Evolutionary conservation across 2,329 filamentous ascomycete species (phyloP).

Genomic region (Fusarium marasasianum): DNA sequence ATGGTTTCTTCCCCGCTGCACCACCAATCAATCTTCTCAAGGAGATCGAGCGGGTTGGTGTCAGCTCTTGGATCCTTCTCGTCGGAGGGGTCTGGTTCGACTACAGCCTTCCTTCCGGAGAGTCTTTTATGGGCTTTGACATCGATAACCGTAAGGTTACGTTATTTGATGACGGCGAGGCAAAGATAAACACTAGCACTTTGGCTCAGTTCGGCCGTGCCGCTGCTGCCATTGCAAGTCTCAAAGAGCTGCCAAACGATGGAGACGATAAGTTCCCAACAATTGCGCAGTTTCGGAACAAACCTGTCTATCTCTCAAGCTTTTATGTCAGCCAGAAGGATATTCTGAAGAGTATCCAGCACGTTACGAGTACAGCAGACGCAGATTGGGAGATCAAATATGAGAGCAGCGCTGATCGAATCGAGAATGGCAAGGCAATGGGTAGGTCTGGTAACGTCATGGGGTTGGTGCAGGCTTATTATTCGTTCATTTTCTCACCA

Average conservation of each 20-base stretch:
- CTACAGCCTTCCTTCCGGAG: constrained; percentile 1
- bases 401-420: constrained; percentile 53
- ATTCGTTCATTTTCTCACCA: not conserved
- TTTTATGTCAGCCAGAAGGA: constrained; percentile 70
- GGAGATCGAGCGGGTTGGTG: constrained; percentile 2
- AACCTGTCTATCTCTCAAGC: constrained; percentile 61
- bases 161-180: not conserved
- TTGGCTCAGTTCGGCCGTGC: constrained; percentile 1
- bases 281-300: constrained; percentile 56
- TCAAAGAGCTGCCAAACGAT: not conserved
- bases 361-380: constrained; percentile 65
- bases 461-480: constrained; percentile 3
- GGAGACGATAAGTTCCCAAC: constrained; percentile 17
- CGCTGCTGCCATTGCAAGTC: not conserved
- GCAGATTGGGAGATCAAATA: constrained; percentile 67
- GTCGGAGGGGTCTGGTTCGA: constrained; percentile 23
- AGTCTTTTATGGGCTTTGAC: constrained; percentile 55
- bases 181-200: constrained; percentile 7
- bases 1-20: not conserved
- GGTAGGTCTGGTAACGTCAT: not conserved
- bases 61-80: constrained; percentile 9
- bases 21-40: not conserved
- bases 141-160: constrained; percentile 51
- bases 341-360: constrained; percentile 70
- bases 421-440: not conserved